Evolutionary conservation across 192 early-diverging fungal genomes (phyloP).

Genomic region (Physocladia obscura): DNA sequence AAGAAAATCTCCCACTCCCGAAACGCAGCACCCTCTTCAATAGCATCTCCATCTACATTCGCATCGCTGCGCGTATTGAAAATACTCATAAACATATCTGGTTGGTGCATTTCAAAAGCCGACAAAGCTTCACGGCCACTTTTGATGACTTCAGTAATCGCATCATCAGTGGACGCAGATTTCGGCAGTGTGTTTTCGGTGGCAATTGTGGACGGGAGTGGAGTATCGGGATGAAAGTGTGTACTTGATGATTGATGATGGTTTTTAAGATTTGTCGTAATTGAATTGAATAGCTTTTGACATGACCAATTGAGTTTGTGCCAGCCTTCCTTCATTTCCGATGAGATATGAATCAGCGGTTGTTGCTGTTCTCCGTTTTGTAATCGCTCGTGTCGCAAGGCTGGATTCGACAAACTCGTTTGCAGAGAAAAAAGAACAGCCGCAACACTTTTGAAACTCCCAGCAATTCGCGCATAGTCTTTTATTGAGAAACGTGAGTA

Average conservation of each 20-base stretch:
- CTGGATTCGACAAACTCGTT: not conserved
- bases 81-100: not conserved
- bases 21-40: not conserved
- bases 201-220: no score
- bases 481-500: conserved; percentile 13
- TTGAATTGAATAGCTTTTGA: not conserved
- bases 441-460: not conserved
- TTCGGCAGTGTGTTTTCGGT: not conserved
- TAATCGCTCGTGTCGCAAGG: not conserved
- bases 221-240: no score
- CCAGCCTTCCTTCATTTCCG: conserved; percentile 6
- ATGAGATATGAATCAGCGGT: not conserved
- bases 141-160: not conserved
- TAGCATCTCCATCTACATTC: not conserved
- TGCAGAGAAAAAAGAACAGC: conserved; percentile 15
- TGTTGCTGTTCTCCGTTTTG: no score
- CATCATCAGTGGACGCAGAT: not conserved
- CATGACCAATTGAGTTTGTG: not conserved
- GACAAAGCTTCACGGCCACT: not conserved
- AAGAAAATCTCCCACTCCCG: conserved; percentile 11
- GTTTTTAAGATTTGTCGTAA: not conserved
- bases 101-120: not conserved
- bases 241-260: no score
- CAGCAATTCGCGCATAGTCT: not conserved
- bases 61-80: not conserved